phyloP scores from a whole-genome alignment of 805 yeast species.

The Maudiozyma serrabonitensis region DNA sequence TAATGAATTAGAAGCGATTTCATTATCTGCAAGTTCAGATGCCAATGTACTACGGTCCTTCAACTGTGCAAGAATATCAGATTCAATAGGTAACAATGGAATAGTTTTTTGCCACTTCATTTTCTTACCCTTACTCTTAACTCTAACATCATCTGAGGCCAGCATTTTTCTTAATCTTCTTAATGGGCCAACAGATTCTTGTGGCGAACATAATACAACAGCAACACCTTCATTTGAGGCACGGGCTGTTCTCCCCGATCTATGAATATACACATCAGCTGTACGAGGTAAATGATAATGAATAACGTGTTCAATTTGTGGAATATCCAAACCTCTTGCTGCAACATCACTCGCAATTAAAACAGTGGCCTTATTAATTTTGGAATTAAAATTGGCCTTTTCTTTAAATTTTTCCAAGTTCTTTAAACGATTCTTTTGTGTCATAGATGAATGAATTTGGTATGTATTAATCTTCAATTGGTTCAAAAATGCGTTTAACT shows the following conservation, averaged over 20 bases:
- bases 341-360: slow-evolving; percentile 95
- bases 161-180: slow-evolving; percentile 58
- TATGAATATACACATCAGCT: slow-evolving; percentile 88
- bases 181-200: slow-evolving; percentile 84
- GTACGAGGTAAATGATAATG: slow-evolving; percentile 93
- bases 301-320: slow-evolving; percentile 83
- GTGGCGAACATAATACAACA: slow-evolving; percentile 84
- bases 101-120: slow-evolving; percentile 46
- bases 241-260: slow-evolving; percentile 98
- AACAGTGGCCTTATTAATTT: slow-evolving; percentile 47
- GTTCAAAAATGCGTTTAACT: slow-evolving; percentile 66
- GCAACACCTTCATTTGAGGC: slow-evolving; percentile 93
- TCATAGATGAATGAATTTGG: slow-evolving; percentile 87
- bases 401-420: slow-evolving; percentile 52
- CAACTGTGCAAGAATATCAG: slow-evolving; percentile 59
- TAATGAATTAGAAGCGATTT: slow-evolving; percentile 47
- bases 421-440: slow-evolving; percentile 84
- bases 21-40: slow-evolving; percentile 64
- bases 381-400: slow-evolving; percentile 32
- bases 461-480: slow-evolving; percentile 59
- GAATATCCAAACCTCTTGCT: slow-evolving; percentile 93
- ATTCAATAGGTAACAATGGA: slow-evolving; percentile 65
- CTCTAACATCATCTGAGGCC: slow-evolving; percentile 21
- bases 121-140: slow-evolving; percentile 11
- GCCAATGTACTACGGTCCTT: slow-evolving; percentile 62